Conservation (phyloP, 805 yeast genomes). For the Barnettozyma vustinii region DNA sequence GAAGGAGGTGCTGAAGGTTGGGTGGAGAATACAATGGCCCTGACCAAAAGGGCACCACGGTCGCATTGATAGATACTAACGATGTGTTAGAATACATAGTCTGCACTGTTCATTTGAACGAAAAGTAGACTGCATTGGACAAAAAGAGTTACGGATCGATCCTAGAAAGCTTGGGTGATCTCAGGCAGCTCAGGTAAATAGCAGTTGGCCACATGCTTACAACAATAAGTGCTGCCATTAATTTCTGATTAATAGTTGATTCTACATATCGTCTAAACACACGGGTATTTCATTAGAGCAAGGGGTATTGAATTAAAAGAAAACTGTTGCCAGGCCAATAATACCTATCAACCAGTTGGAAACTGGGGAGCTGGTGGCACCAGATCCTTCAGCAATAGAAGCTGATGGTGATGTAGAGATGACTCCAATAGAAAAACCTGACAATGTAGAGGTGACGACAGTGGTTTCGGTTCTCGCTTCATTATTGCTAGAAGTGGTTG, state of each 20-base stretch:
- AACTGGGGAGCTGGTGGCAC: neutral
- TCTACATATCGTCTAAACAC: no score
- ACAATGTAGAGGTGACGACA: neutral
- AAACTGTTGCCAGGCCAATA: no score
- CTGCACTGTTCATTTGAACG: neutral
- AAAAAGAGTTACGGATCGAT: no score
- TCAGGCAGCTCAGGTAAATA: no score
- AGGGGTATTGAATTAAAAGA: no score
- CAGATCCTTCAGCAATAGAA: neutral
- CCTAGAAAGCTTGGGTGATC: no score
- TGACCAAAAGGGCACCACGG: conserved; percentile 68
- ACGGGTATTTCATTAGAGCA: no score
- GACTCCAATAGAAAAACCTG: neutral
- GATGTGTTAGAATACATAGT: no score
- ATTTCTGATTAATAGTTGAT: no score
- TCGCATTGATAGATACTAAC: conserved; percentile 42
- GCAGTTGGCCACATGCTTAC: no score
- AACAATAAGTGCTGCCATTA: no score
- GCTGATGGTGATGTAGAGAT: neutral
- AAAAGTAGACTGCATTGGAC: no score
- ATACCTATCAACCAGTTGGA: neutral
- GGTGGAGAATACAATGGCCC: conserved; percentile 73
- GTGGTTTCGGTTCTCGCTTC: neutral
- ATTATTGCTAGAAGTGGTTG: neutral
- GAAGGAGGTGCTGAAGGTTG: conserved; percentile 93